A percentile compares a stretch with the other conserved stretches of the same genome.
Evolutionary conservation across 768 basidiomycete species (phyloP).

Genomic region (Hygrophorus pudorinus): DNA sequence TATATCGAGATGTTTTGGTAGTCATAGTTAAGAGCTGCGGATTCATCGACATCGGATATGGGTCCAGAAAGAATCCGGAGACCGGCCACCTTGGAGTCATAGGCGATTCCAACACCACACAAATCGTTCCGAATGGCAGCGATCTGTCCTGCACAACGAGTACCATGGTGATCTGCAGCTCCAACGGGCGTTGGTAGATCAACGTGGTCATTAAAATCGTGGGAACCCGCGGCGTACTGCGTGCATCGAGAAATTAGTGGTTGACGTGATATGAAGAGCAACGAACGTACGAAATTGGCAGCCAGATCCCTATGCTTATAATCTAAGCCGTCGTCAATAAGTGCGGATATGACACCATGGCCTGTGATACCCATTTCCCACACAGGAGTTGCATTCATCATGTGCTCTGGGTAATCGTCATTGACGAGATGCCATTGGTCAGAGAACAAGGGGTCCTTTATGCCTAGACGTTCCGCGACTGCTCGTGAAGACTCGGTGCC

Average conservation of each 20-base stretch:
- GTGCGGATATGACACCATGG: slow-evolving; percentile 71
- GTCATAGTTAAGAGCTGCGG: slow-evolving; percentile 87
- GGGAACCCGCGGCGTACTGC: slow-evolving; percentile 80
- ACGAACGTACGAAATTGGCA: slow-evolving; percentile 76
- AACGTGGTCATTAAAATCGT: slow-evolving; percentile 94
- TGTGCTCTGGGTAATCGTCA: slow-evolving; percentile 66
- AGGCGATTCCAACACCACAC: slow-evolving; percentile 92
- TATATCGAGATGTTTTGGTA: slow-evolving; percentile 89
- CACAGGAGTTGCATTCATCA: slow-evolving; percentile 87
- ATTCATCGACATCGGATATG: slow-evolving; percentile 94
- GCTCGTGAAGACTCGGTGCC: slow-evolving; percentile 23
- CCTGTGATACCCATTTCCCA: slow-evolving; percentile 93
- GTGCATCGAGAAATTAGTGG: slow-evolving; percentile 24
- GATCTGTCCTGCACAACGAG: slow-evolving; percentile 95
- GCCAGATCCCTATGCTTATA: slow-evolving; percentile 80
- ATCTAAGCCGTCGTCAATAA: slow-evolving; percentile 95
- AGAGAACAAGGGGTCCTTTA: slow-evolving; percentile 74
- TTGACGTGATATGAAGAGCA: neutral
- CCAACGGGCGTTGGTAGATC: slow-evolving; percentile 80
- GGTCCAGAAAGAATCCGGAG: slow-evolving; percentile 92
- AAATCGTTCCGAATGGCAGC: slow-evolving; percentile 88
- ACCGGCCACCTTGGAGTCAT: slow-evolving; percentile 84
- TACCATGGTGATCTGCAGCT: slow-evolving; percentile 92
- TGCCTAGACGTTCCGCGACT: slow-evolving; percentile 50
- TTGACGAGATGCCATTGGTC: slow-evolving; percentile 96